phyloP scores from a whole-genome alignment of 345 rosid species.

The Euphorbia peplus region DNA sequence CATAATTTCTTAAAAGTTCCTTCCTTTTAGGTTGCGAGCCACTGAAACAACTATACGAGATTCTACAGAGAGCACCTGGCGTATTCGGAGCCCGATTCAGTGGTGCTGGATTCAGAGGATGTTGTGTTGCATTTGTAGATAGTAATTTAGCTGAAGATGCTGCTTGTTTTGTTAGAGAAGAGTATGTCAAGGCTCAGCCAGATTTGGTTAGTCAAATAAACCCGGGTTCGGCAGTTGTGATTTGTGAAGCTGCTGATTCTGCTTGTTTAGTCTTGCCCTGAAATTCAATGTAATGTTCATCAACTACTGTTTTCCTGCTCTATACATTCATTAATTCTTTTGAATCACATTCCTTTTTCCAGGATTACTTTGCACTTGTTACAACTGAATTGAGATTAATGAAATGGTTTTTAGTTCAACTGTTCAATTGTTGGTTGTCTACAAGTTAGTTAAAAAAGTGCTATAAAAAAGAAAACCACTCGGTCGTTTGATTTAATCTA shows the following conservation, averaged over 20 bases:
- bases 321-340: background rate
- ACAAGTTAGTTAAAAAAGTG: too few relatives aligned
- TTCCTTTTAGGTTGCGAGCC: constrained; percentile 62
- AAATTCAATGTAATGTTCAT: background rate
- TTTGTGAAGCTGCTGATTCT: constrained; percentile 67
- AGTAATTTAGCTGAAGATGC: constrained; percentile 58
- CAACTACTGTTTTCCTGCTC: constrained; percentile 1
- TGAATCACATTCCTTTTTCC: too few relatives aligned
- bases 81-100: constrained; percentile 84
- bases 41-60: constrained; percentile 66
- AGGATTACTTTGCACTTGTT: too few relatives aligned
- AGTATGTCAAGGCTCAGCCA: constrained; percentile 66
- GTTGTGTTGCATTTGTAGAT: constrained; percentile 78
- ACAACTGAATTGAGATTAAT: too few relatives aligned
- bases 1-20: too few relatives aligned
- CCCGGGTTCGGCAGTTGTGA: constrained; percentile 44
- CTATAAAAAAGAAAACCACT: too few relatives aligned
- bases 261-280: constrained; percentile 52
- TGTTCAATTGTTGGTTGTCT: too few relatives aligned
- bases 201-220: constrained; percentile 46
- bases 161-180: constrained; percentile 52
- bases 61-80: constrained; percentile 61
- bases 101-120: constrained; percentile 93
- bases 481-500: too few relatives aligned
- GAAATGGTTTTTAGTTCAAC: too few relatives aligned